Evolutionary conservation across 768 basidiomycete species (phyloP).

Genomic region (Naganishia onofrii): DNA sequence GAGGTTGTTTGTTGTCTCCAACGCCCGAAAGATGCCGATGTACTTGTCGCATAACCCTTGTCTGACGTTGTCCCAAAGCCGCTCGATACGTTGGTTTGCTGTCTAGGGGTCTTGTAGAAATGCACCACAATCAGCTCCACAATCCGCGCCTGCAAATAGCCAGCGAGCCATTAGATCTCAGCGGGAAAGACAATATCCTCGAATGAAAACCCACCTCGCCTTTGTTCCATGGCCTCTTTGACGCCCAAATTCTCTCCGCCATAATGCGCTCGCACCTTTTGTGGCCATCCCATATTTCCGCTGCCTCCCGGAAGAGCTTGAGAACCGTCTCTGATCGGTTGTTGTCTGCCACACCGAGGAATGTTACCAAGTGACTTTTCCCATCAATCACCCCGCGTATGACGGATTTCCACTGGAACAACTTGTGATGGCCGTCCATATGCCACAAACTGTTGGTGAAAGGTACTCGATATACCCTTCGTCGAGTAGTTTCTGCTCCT

Average conservation of each 20-base stretch:
- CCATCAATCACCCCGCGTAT: too few species aligned
- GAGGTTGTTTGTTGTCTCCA: too few species aligned
- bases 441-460: too few species aligned
- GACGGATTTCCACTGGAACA: too few species aligned
- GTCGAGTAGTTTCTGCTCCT: too few species aligned
- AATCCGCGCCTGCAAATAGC: too few species aligned
- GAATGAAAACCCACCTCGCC: background rate
- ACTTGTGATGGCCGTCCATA: too few species aligned
- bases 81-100: background rate
- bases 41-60: background rate
- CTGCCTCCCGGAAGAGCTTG: background rate
- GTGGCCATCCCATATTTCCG: background rate
- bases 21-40: too few species aligned
- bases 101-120: background rate
- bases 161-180: too few species aligned
- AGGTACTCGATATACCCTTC: too few species aligned
- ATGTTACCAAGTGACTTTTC: too few species aligned
- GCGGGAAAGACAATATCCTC: background rate
- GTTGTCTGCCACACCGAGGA: background rate
- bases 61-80: background rate
- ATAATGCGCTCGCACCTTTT: background rate
- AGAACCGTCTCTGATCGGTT: background rate
- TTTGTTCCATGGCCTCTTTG: background rate
- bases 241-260: conserved; percentile 6
- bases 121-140: too few species aligned